Conservation (phyloP, 1,139 yeast species). For the Suhomyces bolitotheri region DNA sequence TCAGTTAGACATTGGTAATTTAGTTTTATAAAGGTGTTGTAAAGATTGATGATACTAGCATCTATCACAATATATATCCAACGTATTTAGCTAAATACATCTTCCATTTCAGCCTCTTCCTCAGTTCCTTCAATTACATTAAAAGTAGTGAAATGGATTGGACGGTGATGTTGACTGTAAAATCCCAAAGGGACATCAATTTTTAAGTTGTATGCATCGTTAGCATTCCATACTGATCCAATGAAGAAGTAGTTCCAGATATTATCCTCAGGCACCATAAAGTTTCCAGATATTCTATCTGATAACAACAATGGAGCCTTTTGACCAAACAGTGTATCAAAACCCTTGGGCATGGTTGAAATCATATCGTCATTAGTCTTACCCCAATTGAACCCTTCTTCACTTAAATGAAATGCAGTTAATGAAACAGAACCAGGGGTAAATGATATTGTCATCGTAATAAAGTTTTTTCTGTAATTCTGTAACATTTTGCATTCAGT, state of each 20-base stretch:
- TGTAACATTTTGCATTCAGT: slow-evolving; percentile 53
- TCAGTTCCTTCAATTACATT: slow-evolving; percentile 61
- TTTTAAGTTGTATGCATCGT: slow-evolving; percentile 61
- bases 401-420: slow-evolving; percentile 60
- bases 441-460: slow-evolving; percentile 67
- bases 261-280: slow-evolving; percentile 80
- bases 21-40: neutral
- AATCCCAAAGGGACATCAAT: slow-evolving; percentile 79
- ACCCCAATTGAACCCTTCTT: slow-evolving; percentile 83
- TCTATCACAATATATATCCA: neutral
- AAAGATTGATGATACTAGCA: neutral
- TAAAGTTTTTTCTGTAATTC: slow-evolving; percentile 38
- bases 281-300: slow-evolving; percentile 76
- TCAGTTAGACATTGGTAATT: slow-evolving; percentile 48
- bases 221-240: slow-evolving; percentile 79
- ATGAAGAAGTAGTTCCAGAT: slow-evolving; percentile 91
- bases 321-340: slow-evolving; percentile 56
- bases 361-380: slow-evolving; percentile 55
- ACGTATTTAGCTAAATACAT: slow-evolving; percentile 54
- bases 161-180: slow-evolving; percentile 85
- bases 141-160: slow-evolving; percentile 79
- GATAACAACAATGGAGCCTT: slow-evolving; percentile 74
- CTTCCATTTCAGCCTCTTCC: slow-evolving; percentile 72
- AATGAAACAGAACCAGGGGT: slow-evolving; percentile 85
- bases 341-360: slow-evolving; percentile 62